Percentiles rank a stretch among this genome's conserved stretches.
phyloP scores from a whole-genome alignment of 139 green algal species.

The Coccomyxa sp. region DNA sequence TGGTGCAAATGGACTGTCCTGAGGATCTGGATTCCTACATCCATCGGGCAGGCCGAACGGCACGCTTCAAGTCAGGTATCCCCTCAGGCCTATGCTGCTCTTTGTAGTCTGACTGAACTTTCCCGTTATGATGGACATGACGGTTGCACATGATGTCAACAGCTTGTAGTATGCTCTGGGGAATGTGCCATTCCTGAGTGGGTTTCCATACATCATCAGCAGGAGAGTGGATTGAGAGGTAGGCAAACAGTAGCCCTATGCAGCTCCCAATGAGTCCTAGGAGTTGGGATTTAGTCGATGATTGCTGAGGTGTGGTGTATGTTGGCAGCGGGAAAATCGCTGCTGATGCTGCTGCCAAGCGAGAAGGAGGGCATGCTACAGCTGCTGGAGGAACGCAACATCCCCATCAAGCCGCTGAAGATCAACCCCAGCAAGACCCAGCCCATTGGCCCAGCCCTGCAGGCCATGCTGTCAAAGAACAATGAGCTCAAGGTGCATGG shows the following conservation, averaged over 20 bases:
- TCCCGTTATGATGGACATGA: too few species aligned
- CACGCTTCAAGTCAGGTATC: slow-evolving; percentile 55
- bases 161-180: too few species aligned
- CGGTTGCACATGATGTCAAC: too few species aligned
- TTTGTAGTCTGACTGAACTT: background rate
- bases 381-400: slow-evolving; percentile 65
- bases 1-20: slow-evolving; percentile 90
- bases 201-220: too few species aligned
- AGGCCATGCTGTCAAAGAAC: slow-evolving; percentile 82
- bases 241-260: too few species aligned
- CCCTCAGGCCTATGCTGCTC: background rate
- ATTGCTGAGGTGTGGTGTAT: too few species aligned
- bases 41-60: slow-evolving; percentile 85
- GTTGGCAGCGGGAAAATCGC: slow-evolving; percentile 44
- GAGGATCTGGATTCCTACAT: slow-evolving; percentile 94
- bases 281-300: too few species aligned
- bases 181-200: too few species aligned
- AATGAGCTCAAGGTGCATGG: slow-evolving; percentile 71
- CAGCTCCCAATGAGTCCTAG: too few species aligned
- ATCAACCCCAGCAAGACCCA: slow-evolving; percentile 79
- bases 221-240: too few species aligned
- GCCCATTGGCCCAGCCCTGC: slow-evolving; percentile 63
- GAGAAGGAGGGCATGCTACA: slow-evolving; percentile 63
- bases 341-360: slow-evolving; percentile 75
- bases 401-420: slow-evolving; percentile 75